Conservation (phyloP, 1,139 yeast genomes). For the Yamadazyma conglobata region DNA sequence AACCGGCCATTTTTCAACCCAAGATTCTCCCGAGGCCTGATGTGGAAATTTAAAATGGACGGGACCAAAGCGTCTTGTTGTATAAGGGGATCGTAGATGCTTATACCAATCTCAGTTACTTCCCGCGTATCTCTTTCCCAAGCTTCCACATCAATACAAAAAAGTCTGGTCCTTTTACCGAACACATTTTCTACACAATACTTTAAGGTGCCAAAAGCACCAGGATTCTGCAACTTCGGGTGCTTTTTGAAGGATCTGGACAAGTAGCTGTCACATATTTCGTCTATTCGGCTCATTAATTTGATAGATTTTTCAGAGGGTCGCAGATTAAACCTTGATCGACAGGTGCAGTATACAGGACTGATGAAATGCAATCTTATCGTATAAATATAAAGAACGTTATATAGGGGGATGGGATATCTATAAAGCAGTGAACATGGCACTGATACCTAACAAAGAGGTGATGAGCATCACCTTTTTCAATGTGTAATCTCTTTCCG, state of each 20-base stretch:
- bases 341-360: no score
- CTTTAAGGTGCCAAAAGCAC: conserved; percentile 13
- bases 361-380: no score
- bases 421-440: conserved; percentile 12
- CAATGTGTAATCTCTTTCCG: conserved; percentile 13
- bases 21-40: conserved; percentile 50
- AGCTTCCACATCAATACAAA: conserved; percentile 66
- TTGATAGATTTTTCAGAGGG: no score
- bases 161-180: conserved; percentile 33
- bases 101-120: conserved; percentile 67
- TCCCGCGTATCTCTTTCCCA: conserved; percentile 46
- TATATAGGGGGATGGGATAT: not conserved
- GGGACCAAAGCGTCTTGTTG: conserved; percentile 41
- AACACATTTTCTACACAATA: conserved; percentile 18
- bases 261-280: no score
- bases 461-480: conserved; percentile 13
- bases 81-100: conserved; percentile 59
- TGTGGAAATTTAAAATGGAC: conserved; percentile 48
- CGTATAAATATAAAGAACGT: no score
- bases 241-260: conserved; percentile 7
- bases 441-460: conserved; percentile 13
- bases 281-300: no score
- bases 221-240: conserved; percentile 13
- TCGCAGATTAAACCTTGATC: no score
- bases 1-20: conserved; percentile 50